Evolutionary conservation across 441 rosid species (phyloP).

Genomic region (Croton setiger): DNA sequence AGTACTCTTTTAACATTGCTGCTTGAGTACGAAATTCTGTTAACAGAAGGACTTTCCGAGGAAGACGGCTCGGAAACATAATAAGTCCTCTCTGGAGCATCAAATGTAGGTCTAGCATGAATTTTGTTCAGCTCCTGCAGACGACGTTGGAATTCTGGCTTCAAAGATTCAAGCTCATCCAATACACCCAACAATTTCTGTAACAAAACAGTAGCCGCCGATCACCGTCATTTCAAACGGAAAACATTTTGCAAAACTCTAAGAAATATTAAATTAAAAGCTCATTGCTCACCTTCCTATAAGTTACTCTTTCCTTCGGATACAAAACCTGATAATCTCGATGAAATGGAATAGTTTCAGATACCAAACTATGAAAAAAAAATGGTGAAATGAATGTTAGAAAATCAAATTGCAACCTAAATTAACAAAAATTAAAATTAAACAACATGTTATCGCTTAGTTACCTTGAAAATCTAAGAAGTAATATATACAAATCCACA

Average conservation of each 20-base stretch:
- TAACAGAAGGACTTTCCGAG: constrained; percentile 42
- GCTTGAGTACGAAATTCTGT: constrained; percentile 32
- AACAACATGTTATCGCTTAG: neutral
- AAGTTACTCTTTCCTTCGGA: constrained; percentile 51
- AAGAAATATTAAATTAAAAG: constrained; percentile 9
- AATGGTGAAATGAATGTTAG: constrained; percentile 15
- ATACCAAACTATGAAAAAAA: constrained; percentile 29
- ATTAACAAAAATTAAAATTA: constrained; percentile 1
- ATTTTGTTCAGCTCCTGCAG: constrained; percentile 51
- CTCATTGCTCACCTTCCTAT: constrained; percentile 57
- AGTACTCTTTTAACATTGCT: constrained; percentile 44
- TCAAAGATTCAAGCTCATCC: constrained; percentile 75
- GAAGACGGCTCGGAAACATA: constrained; percentile 36
- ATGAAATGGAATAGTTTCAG: constrained; percentile 91
- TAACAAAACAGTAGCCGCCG: constrained; percentile 19
- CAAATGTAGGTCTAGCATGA: constrained; percentile 35
- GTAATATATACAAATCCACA: constrained; percentile 88
- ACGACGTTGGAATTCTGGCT: constrained; percentile 61
- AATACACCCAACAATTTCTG: constrained; percentile 67
- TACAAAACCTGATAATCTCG: constrained; percentile 61
- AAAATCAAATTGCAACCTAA: neutral
- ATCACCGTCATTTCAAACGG: neutral
- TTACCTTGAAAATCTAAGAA: constrained; percentile 90
- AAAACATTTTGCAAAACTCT: neutral
- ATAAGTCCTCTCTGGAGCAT: constrained; percentile 28